Conservation (phyloP, 2,329 filamentous ascomycete species). For the Rhinocladiella mackenziei region DNA sequence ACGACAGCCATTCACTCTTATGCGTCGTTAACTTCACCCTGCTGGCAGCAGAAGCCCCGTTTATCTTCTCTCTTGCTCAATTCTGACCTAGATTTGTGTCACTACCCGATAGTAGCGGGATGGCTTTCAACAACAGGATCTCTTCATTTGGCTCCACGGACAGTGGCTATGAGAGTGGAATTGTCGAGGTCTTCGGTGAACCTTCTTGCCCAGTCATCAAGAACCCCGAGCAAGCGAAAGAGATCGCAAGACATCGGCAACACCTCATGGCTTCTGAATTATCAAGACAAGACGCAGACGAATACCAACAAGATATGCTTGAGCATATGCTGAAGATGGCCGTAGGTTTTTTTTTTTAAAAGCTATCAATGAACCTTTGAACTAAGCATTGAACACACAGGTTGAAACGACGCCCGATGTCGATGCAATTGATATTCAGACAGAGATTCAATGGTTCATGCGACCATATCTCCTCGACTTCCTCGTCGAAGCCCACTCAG, state of each 20-base stretch:
- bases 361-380: constrained; percentile 30
- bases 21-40: constrained; percentile 22
- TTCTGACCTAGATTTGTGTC: not conserved
- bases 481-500: constrained; percentile 91
- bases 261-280: constrained; percentile 85
- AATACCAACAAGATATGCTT: constrained; percentile 92
- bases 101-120: constrained; percentile 35
- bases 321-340: constrained; percentile 96
- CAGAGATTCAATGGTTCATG: constrained; percentile 99
- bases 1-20: constrained; percentile 29
- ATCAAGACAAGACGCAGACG: constrained; percentile 76
- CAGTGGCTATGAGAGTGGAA: constrained; percentile 65
- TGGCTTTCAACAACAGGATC: constrained; percentile 54
- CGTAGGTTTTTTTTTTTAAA: constrained; percentile 41
- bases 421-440: constrained; percentile 97
- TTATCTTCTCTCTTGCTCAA: constrained; percentile 2
- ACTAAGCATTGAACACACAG: constrained; percentile 37
- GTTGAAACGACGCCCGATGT: constrained; percentile 90
- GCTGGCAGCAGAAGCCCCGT: constrained; percentile 9
- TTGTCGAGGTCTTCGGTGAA: constrained; percentile 57
- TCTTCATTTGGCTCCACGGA: constrained; percentile 47
- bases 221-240: constrained; percentile 70
- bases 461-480: constrained; percentile 97
- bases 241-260: constrained; percentile 76
- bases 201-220: constrained; percentile 48